Evolutionary conservation across 2,329 filamentous ascomycete species (phyloP), one percentile per base, ranked within the genome.

Genomic region (Triangularia verruculosa): DNA sequence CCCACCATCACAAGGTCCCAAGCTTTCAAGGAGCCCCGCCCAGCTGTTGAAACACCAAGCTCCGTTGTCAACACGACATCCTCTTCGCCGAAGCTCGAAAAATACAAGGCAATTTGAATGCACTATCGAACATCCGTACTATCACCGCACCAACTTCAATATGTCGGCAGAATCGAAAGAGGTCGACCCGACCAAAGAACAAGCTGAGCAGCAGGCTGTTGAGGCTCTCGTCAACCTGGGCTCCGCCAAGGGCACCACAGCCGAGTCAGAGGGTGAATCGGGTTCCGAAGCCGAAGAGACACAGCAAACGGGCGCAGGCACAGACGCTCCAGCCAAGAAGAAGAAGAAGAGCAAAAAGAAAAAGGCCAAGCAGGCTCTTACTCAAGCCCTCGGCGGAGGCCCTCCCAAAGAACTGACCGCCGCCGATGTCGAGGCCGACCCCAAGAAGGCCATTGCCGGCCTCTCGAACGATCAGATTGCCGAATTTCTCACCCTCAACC

Each of bases 401-500:
- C 69, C 43, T 47, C 30, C 39, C 39, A 24, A 30, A 25, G 75
- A 62, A 1, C 17, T 60, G 55, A 53, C 62, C n/a, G 39, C 59
- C 52, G 59, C 54, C 12, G 32, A 78, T 52, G 71, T 74, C 43
- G 74, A 79, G 66, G 72, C 75, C 57, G 75, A 79, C 15, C 72
- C 81, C 60, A 80, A 82, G 70, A 82, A 83, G 69, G 81, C 84
- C 57, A 77, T 87, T 63, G 77, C 79, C 30, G 79, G 78, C 56
- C 78, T 89, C 62, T 83, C 82, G 28, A 78, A 81, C 47, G 78
- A 85, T 66, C 85, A 89, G 72, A 77, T 88, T 65, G 75, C 85
- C 65, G 86, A 92, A 68, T 82, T 95, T 64, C 84, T 91, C 71
- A 82, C 84, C 61, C 86, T 92, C 70, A 88, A 93, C 74, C 89